Evolutionary conservation across 2,329 filamentous ascomycete genomes (phyloP).

Genomic region (Calonectria montana): DNA sequence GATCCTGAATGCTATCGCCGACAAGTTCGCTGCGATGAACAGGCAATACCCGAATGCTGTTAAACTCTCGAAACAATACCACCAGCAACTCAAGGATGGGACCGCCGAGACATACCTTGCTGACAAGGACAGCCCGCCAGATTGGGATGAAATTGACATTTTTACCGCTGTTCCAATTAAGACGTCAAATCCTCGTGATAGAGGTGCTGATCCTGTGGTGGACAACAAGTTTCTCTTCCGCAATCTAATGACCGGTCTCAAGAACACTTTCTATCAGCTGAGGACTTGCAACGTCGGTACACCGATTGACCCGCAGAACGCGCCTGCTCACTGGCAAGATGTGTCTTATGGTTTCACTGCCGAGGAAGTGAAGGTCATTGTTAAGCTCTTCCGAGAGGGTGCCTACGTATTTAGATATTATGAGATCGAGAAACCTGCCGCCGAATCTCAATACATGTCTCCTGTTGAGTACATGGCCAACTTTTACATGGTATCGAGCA

Average conservation of each 20-base stretch:
- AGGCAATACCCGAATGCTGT: slow-evolving; percentile 94
- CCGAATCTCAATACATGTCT: slow-evolving; percentile 80
- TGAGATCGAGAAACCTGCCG: slow-evolving; percentile 82
- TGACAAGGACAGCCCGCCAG: slow-evolving; percentile 82
- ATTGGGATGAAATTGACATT: slow-evolving; percentile 99
- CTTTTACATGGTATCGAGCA: slow-evolving; percentile 93
- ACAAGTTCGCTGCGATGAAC: slow-evolving; percentile 99
- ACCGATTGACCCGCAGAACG: slow-evolving; percentile 79
- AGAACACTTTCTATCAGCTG: slow-evolving; percentile 96
- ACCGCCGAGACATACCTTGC: slow-evolving; percentile 83
- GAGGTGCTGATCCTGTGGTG: slow-evolving; percentile 87
- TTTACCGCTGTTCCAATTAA: slow-evolving; percentile 97
- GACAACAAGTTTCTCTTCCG: slow-evolving; percentile 99
- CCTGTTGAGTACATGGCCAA: slow-evolving; percentile 94
- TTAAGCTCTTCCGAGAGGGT: slow-evolving; percentile 97
- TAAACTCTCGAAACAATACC: slow-evolving; percentile 85
- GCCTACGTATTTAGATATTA: slow-evolving; percentile 98
- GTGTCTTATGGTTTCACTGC: slow-evolving; percentile 97
- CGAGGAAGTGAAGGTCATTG: slow-evolving; percentile 95
- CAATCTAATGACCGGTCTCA: slow-evolving; percentile 93
- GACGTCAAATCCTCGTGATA: slow-evolving; percentile 89
- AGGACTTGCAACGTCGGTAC: slow-evolving; percentile 85
- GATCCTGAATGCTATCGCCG: slow-evolving; percentile 97
- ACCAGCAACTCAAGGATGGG: slow-evolving; percentile 72
- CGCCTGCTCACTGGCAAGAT: slow-evolving; percentile 92